Base-by-base conservation (phyloP, 139 green algal species). In the Spirogloea muscicola region DNA sequence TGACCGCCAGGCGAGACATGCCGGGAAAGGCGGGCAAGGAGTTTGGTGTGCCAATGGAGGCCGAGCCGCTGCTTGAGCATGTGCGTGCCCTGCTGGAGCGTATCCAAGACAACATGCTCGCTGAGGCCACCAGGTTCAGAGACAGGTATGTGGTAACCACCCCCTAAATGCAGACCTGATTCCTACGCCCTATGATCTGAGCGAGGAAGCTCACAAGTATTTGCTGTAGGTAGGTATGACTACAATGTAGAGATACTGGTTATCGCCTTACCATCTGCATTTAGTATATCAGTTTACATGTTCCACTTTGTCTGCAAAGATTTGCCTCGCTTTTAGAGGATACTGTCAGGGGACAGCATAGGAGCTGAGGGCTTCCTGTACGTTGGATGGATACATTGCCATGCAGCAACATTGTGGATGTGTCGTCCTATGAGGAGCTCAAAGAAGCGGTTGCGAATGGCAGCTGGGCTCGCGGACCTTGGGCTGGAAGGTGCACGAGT, bases 11-110 rank as follows among this genome's bases (percentile, higher is more conserved):
- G 0, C 72, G 93, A 1, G 93, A 98, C 84, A 49, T 79, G 81
- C 80, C 84, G 49, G 94, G 94, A 57, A 97, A 97, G 86, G 89
- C 95, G 72, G 94, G 94, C 74, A 98, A 98, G 86, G 60, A 89
- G 73, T 89, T 96, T 77, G 92, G 91, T 1, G 86, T 97, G 1
- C 63, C 91, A 0, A 79, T 92, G 76, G 90, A 93, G 46, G 40
- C 82, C 2, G 57, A 48, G 18, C 69, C 66, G 25, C 91, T 96
- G 58, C 78, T 90, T 31, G 55, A 41, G 2, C 77, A 88, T 57
- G 49, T 95, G 34, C 21, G 67, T 13, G 39, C 42, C 25, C 65
- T 29, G 36, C 80, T 96, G 63, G 82, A 88, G 1, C 82, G 89
- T 0, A 84, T 96, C 33, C 84, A 89, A 76, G 75, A 57, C 0